Evolutionary conservation across 768 basidiomycete species (phyloP), one percentile per base, ranked within the genome.

Genomic region (Lactarius sanguifluus): DNA sequence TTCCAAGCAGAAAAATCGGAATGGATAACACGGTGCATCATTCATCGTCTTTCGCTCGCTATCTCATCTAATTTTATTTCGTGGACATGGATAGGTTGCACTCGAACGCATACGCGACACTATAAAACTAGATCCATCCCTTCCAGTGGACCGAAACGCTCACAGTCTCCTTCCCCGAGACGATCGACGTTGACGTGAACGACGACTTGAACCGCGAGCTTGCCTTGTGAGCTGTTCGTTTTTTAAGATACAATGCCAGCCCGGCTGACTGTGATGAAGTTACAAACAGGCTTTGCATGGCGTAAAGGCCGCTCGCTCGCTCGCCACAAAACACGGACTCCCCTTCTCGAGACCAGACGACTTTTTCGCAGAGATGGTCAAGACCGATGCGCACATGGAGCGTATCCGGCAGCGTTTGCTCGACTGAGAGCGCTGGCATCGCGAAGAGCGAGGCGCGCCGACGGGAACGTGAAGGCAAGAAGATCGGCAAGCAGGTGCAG

Each of bases 281-380:
- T 98, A 98, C 81, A 98, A 98, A 76, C 92, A 98, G 78, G 95
- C 96, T 5, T 81, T 98, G 0, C 88, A 95, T 67, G 79, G 87
- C 47, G 94, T 90, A n/a, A 85, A 88, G 62, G 77, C 82, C 32
- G 94, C 94, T 2, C 87, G 86, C 60, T 74, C 81, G 3, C 85
- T 94, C n/a, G 92, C 92, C n/a, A 78, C 83, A 15, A 88, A 91
- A 72, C 83, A 88, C 75, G 84, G 86, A 28, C 80, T 94, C 66
- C 88, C 95, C 0, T 98, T 97, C 78, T 90, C 92, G 12, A 90
- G 96, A 16, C 97, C 97, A 0, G 72, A 86, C 0, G 96, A 98
- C 77, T 98, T 95, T 76, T 98, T 96, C 70, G 96, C 96, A 28
- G 96, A 98, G 79, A 98, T 98, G 96, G 90, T 98, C 71, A 98